Conservation (phyloP, 192 early-diverging fungal species). For the Gaertneriomyces sp. region DNA sequence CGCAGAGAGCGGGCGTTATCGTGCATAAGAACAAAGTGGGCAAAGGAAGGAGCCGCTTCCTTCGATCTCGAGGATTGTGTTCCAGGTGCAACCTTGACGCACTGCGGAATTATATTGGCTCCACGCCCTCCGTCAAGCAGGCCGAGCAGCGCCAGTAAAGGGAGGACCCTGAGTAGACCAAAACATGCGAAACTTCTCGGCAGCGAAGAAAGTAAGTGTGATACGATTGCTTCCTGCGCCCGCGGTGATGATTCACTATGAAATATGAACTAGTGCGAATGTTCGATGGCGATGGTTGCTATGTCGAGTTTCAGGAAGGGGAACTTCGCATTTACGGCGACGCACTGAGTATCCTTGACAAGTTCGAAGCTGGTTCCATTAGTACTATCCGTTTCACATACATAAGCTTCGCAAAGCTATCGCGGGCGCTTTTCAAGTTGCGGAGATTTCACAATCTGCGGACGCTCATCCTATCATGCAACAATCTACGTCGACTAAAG, state of each 20-base stretch:
- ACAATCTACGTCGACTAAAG: conserved; percentile 31
- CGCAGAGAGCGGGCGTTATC: not conserved
- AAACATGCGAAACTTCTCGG: too few relatives aligned
- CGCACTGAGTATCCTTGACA: conserved; percentile 24
- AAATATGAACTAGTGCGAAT: not conserved
- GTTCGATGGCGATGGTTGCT: conserved; percentile 9
- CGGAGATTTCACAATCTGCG: conserved; percentile 24
- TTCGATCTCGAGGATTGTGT: not conserved
- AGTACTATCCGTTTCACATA: conserved; percentile 20
- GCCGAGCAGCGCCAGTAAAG: too few relatives aligned
- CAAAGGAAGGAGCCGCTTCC: not conserved
- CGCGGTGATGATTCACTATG: too few relatives aligned
- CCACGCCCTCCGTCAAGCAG: too few relatives aligned
- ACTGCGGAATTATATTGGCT: too few relatives aligned
- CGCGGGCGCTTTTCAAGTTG: conserved; percentile 10
- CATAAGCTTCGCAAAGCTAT: conserved; percentile 25
- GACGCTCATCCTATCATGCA: conserved; percentile 24
- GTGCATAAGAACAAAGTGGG: not conserved
- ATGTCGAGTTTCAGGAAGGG: conserved; percentile 8
- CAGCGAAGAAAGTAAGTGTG: too few relatives aligned
- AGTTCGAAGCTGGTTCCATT: conserved; percentile 20
- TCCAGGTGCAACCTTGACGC: not conserved
- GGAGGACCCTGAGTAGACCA: too few relatives aligned
- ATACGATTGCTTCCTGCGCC: too few relatives aligned
- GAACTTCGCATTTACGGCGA: conserved; percentile 33